phyloP scores from a whole-genome alignment of 2,329 filamentous ascomycete genomes.

The Cryoendolithus antarcticus region DNA sequence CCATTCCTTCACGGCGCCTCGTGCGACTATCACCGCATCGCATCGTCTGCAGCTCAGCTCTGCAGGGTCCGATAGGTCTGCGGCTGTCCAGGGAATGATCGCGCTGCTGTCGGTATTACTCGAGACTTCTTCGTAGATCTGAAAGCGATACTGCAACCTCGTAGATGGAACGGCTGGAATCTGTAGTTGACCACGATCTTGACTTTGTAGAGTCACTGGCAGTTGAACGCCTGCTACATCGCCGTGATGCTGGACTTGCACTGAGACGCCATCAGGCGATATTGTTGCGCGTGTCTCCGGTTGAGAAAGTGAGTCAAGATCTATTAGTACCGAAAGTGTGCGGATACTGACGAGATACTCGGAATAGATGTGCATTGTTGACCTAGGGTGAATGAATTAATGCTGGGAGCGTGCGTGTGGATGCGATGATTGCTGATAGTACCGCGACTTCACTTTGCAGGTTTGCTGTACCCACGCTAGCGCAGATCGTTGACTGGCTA shows the following conservation, averaged over 20 bases:
- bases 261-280: conserved; percentile 29
- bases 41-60: conserved; percentile 20
- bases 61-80: conserved; percentile 16
- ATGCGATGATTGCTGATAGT: too few relatives aligned
- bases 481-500: too few relatives aligned
- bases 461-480: too few relatives aligned
- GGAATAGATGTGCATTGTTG: conserved; percentile 39
- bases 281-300: conserved; percentile 32
- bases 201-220: conserved; percentile 32
- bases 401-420: too few relatives aligned
- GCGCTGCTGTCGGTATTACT: conserved; percentile 10
- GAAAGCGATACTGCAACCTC: conserved; percentile 43
- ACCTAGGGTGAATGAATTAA: too few relatives aligned
- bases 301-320: conserved; percentile 33
- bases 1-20: conserved; percentile 46
- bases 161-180: conserved; percentile 36
- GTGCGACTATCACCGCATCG: conserved; percentile 13
- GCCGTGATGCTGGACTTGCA: conserved; percentile 36
- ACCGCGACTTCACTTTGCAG: too few relatives aligned
- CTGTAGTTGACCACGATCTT: conserved; percentile 30
- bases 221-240: conserved; percentile 33
- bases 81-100: conserved; percentile 33
- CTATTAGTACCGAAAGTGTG: conserved; percentile 45
- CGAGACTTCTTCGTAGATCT: conserved; percentile 31
- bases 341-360: conserved; percentile 50